Evolutionary conservation across 140 eudicot genomes (phyloP), one percentile per base, ranked within the genome.

Genomic region (Flaveria floridana): DNA sequence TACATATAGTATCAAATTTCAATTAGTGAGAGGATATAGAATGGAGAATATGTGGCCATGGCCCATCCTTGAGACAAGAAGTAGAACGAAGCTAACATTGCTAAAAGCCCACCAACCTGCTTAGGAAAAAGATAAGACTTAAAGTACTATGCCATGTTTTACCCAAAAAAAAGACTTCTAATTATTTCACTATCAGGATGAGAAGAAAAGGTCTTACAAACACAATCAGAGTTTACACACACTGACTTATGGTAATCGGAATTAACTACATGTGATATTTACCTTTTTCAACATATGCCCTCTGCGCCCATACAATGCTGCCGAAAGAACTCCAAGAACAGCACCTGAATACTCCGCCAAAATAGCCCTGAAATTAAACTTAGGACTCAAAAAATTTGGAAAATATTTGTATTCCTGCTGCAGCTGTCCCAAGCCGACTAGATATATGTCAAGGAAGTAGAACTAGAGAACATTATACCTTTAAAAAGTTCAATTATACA

Each of bases 11-110:
- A 13, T 18, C 15, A 47, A 52, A 63, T 21, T 39, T 34, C 34
- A 71, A 53, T 8, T 37, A 18, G 51, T 20, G 28, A 71, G 67
- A 89, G 97, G 97, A 93, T 90, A 93, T 90, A 78, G 68, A 93
- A 84, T 4, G 98, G 98, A 72, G 96, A 90, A 74, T 81, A 63
- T 73, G 96, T 79, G 14, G 93, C 91, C 76, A 61, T 88, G 70
- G 98, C 92, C 98, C 98, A 93, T 78, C 98, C 98, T 85, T 89
- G 89, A 74, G 97, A 93, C 70, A 93, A 79, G 80, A 93, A 90
- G 83, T 93, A 93, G 82, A 88, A 88, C 1, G 98, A 86, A 71
- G 95, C 92, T 76, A 87, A 26, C 94, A 93, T 88, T 67, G 98
- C 98, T 65, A 88, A 26, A 41, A 93, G 96, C 76, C 98, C 98